A percentile compares a stretch with the other conserved stretches of the same genome.
These are phyloP conservation scores for Adenanthera pavonina DNA, from an alignment of 306 rosid species.

Conservation along the genomic window DNA sequence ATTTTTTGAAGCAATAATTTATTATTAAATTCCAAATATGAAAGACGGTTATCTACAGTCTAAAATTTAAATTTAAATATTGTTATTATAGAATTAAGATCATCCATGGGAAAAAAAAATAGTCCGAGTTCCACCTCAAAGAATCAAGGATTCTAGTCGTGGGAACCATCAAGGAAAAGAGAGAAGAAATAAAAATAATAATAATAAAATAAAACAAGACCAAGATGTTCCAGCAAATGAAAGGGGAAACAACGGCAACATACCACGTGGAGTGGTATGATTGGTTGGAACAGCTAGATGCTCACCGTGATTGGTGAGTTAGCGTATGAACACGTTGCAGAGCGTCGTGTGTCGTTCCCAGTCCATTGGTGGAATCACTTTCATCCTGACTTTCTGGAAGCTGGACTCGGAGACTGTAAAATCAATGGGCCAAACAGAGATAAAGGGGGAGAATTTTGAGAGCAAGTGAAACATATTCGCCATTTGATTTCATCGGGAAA, in stretches of 20 bases:
- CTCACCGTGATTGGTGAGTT: slow-evolving; percentile 61
- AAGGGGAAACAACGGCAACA: neutral
- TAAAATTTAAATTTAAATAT: too few species aligned
- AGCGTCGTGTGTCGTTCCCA: slow-evolving; percentile 38
- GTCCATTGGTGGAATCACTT: slow-evolving; percentile 38
- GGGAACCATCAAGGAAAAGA: neutral
- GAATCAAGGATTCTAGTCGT: too few species aligned
- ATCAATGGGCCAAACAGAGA: neutral
- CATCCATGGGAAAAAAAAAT: too few species aligned
- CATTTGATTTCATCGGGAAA: neutral
- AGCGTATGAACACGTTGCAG: slow-evolving; percentile 67
- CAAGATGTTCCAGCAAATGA: neutral
- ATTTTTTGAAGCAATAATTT: too few species aligned
- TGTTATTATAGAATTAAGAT: too few species aligned
- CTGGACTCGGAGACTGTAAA: slow-evolving; percentile 26
- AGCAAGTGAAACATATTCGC: neutral
- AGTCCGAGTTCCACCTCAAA: too few species aligned
- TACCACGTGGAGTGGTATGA: slow-evolving; percentile 41
- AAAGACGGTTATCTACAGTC: too few species aligned
- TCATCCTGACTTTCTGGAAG: slow-evolving; percentile 15
- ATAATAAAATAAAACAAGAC: neutral
- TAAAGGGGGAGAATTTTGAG: neutral
- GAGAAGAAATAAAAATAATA: neutral
- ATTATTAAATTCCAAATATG: too few species aligned
- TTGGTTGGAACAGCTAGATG: slow-evolving; percentile 48